Conservation (phyloP, 108 stramenopile species). For the Aurantiochytrium sp. region DNA sequence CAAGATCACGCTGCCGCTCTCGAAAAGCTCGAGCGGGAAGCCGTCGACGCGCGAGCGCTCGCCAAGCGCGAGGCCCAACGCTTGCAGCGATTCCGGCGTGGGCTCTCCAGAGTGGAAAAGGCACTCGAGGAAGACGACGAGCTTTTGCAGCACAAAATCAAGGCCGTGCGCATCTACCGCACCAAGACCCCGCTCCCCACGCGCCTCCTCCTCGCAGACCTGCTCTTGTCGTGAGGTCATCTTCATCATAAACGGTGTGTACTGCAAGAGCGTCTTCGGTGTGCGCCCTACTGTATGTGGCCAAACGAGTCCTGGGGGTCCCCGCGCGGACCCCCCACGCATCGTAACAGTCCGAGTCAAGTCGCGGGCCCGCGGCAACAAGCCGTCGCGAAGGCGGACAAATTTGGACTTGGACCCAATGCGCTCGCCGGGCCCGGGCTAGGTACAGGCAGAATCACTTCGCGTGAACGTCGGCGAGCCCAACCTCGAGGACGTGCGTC, state of each 20-base stretch:
- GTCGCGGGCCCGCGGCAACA: too few species aligned
- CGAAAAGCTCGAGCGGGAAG: not conserved
- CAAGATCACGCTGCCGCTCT: not conserved
- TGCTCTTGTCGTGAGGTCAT: too few species aligned
- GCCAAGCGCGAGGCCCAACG: not conserved
- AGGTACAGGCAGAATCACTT: too few species aligned
- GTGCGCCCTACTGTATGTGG: too few species aligned
- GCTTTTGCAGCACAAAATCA: not conserved
- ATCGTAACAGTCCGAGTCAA: too few species aligned
- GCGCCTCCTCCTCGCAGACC: not conserved
- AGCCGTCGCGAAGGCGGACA: too few species aligned
- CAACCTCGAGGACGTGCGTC: not conserved
- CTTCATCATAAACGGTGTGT: not conserved
- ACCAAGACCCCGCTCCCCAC: not conserved
- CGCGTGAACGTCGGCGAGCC: too few species aligned
- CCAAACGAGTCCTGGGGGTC: too few species aligned
- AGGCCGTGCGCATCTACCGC: not conserved
- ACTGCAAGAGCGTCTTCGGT: too few species aligned
- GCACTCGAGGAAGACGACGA: not conserved
- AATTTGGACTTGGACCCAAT: too few species aligned
- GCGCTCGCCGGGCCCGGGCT: too few species aligned
- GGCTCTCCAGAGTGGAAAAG: not conserved
- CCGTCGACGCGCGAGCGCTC: not conserved
- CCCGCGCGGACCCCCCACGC: too few species aligned
- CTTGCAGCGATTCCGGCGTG: not conserved